Evolutionary conservation across 371 early-diverging fungal genomes (phyloP).

Genomic region (Caulochytrium protostelioides): DNA sequence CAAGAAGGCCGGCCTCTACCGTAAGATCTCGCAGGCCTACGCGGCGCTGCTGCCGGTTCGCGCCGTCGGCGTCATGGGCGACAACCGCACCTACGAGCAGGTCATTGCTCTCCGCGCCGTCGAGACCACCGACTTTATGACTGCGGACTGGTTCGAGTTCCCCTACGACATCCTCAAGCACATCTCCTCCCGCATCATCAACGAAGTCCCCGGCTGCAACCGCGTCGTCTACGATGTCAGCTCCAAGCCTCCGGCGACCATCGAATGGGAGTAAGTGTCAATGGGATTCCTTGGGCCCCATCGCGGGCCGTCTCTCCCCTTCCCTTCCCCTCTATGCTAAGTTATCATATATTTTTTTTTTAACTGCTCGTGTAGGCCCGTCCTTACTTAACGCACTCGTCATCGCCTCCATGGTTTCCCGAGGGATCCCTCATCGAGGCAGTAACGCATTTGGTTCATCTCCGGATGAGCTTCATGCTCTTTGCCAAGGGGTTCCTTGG

Average conservation of each 20-base stretch:
- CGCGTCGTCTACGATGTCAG: constrained; percentile 84
- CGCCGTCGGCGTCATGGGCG: constrained; percentile 96
- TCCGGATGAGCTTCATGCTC: too few species aligned
- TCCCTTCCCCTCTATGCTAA: too few species aligned
- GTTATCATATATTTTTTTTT: too few species aligned
- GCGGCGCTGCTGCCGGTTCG: constrained; percentile 82
- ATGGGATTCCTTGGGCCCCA: too few species aligned
- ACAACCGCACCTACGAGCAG: constrained; percentile 93
- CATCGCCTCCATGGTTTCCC: too few species aligned
- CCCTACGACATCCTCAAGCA: constrained; percentile 67
- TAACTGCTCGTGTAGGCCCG: too few species aligned
- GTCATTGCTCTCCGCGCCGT: constrained; percentile 90
- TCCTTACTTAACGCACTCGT: too few species aligned
- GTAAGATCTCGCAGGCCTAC: constrained; percentile 90
- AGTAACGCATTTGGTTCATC: too few species aligned
- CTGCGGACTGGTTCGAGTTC: constrained; percentile 84
- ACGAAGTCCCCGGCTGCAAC: constrained; percentile 93
- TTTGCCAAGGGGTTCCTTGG: too few species aligned
- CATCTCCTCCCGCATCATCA: constrained; percentile 82
- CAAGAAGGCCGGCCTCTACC: constrained; percentile 83
- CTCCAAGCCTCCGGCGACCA: constrained; percentile 89
- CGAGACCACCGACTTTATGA: constrained; percentile 91
- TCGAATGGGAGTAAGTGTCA: constrained; percentile 68
- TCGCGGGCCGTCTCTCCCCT: too few species aligned
- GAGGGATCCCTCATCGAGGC: too few species aligned